These are phyloP conservation scores for Fusarium brachygibbosum DNA, from an alignment of 2,329 filamentous ascomycete genomes.

Conservation along the genomic window DNA sequence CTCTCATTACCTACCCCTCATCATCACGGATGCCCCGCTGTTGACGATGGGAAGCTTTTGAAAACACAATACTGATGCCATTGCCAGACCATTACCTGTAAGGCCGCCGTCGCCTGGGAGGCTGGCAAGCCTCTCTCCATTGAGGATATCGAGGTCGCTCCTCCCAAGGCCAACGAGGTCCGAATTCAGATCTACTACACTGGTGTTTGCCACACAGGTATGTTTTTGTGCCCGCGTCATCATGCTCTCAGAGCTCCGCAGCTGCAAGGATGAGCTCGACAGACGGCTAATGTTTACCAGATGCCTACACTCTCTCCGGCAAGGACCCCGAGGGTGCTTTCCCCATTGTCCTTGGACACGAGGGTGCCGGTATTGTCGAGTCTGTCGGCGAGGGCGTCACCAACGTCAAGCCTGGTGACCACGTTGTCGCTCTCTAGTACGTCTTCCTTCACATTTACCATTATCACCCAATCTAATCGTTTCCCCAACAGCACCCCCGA, in stretches of 20 bases:
- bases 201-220: slow-evolving; percentile 98
- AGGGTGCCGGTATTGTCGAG: slow-evolving; percentile 92
- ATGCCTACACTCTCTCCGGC: slow-evolving; percentile 94
- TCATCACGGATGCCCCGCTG: slow-evolving; percentile 44
- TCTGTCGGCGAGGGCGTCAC: slow-evolving; percentile 95
- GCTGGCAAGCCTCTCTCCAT: slow-evolving; percentile 89
- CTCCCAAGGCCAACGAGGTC: slow-evolving; percentile 92
- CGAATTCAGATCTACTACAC: slow-evolving; percentile 98
- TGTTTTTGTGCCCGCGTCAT: slow-evolving; percentile 38
- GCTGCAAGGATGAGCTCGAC: not conserved
- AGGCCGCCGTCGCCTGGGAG: slow-evolving; percentile 98
- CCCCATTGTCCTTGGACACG: slow-evolving; percentile 89
- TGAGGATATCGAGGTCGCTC: slow-evolving; percentile 92
- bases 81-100: slow-evolving; percentile 89
- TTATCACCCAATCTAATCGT: slow-evolving; percentile 15
- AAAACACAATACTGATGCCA: slow-evolving; percentile 35
- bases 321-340: slow-evolving; percentile 98
- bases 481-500: slow-evolving; percentile 81
- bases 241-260: slow-evolving; percentile 7
- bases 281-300: slow-evolving; percentile 57
- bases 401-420: slow-evolving; percentile 92
- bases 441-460: slow-evolving; percentile 43
- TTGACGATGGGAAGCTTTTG: slow-evolving; percentile 14
- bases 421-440: slow-evolving; percentile 90
- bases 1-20: slow-evolving; percentile 34